Base-by-base conservation (phyloP, 192 early-diverging fungal species). In the Phlyctochytrium bullatum region DNA sequence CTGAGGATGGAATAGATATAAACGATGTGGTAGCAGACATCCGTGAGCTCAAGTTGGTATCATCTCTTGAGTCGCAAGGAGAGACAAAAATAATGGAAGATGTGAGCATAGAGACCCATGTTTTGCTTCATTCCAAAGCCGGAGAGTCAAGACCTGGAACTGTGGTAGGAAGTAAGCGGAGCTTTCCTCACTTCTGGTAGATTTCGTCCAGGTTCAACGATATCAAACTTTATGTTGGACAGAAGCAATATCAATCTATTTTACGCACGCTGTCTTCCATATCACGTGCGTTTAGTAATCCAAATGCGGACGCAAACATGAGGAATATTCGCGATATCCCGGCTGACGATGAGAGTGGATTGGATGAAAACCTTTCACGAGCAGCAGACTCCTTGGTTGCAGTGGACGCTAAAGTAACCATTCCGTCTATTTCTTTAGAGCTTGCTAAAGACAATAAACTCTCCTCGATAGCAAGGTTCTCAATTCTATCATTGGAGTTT, bases 221-320 rank as follows among this genome's bases (percentile, higher is more conserved):
- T 51, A 83, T 96, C 34, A 85, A 80, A 60, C 85, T 96, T 84
- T 85, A 78, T 65, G 62, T 95, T 33, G 93, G 90, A 1, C 85
- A 87, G 66, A 82, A 87, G 32, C 95, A 97, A 78, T 97, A 96
- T 76, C 83, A 77, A 52, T 91, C 91, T 58, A 78, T 92, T 3
- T 83, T 93, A 3, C 88, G 91, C 4, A 67, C 86, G 36, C 75
- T 81, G 30, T 78, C 87, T 53, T 76, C 84, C 51, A 68, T 88
- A 0, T 57, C 54, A 20, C 20, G 54, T 24, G 20, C 27, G 25
- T 10, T 29, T 14, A 59, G 57, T 24, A 16, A 6, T 6, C 57
- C 24, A 14, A 6, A 6, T 12, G 29, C 10, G 12, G 24, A 16
- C 24, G 29, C 16, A 14, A 24, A 30, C 57, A 59, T 23, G 6